Evolutionary conservation across 1,139 yeast genomes (phyloP), one percentile per base, ranked within the genome.

Genomic region (Candida glucosophila): DNA sequence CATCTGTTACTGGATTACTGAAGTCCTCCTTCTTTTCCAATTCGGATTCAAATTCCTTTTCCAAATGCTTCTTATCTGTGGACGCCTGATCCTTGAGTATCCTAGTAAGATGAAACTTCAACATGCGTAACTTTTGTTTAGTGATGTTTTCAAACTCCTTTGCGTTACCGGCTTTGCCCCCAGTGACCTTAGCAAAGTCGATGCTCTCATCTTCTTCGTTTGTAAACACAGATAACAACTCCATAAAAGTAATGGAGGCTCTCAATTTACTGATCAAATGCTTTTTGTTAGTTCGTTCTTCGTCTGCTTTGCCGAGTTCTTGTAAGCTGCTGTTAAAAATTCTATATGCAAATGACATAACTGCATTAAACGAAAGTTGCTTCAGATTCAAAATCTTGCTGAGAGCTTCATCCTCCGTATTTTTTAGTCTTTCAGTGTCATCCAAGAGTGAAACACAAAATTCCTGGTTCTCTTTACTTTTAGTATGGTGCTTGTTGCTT

Each of bases 361-460:
- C 74, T 22, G 77, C 66, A 8, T 71, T 68, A 29, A 70, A 55
- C 4, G 85, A 71, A 10, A 73, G 54, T 10, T 64, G 67, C 35
- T 71, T 73, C 37, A 78, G 82, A 17, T 51, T 54, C 25, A 82
- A 55, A 5, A 79, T 64, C 13, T 57, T 60, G 12, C 33, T 38
- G 12, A 59, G 33, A 2, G 43, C 36, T 29, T 56, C 63, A 17
- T 65, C 67, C 4, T 55, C 58, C 17, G 32, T 32, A 19, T 41
- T 30, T 42, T 73, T 76, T 23, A 57, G 42, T 3, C 44, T 30
- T 42, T 83, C 95, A 17, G 85, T 69, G 4, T 70, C 70, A 43
- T 77, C 88, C 31, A 83, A 55, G 29, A 83, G 53, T 5, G 44
- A 41, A 26, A 76, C 58, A 1, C 85, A 79, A 43, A 72, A 77